Evolutionary conservation across 2,329 filamentous ascomycete species (phyloP).

Genomic region (Diaporthe citriasiana): DNA sequence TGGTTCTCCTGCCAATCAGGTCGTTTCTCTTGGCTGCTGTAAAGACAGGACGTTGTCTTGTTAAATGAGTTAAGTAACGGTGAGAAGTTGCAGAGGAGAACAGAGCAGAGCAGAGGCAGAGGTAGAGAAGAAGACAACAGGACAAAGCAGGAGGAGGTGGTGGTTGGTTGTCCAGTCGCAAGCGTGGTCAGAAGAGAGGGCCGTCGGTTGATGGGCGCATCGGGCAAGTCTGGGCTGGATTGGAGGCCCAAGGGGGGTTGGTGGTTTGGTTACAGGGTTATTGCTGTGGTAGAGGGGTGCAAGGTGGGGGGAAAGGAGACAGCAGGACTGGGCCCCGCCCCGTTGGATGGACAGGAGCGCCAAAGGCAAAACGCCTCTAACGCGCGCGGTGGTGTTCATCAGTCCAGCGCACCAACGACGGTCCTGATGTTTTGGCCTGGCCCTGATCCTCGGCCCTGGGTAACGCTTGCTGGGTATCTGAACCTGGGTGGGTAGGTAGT

Average conservation of each 20-base stretch:
- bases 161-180: constrained; percentile 32
- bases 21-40: background rate
- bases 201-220: constrained; percentile 19
- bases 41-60: constrained; percentile 15
- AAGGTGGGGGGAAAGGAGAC: constrained; percentile 4
- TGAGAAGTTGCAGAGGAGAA: background rate
- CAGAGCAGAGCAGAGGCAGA: constrained; percentile 1
- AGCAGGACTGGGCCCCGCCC: constrained; percentile 22
- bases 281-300: constrained; percentile 9
- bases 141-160: constrained; percentile 25
- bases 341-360: constrained; percentile 11
- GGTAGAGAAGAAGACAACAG: background rate
- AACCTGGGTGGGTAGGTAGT: no score
- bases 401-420: background rate
- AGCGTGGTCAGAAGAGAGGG: constrained; percentile 13
- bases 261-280: constrained; percentile 25
- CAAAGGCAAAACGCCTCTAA: constrained; percentile 22
- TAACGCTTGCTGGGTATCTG: background rate
- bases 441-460: constrained; percentile 9
- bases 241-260: constrained; percentile 4
- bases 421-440: constrained; percentile 17
- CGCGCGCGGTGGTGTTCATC: background rate
- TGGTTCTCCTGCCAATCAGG: constrained; percentile 17
- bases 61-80: background rate
- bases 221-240: constrained; percentile 18